Evolutionary conservation across 2,329 filamentous ascomycete species (phyloP), one percentile per base, ranked within the genome.

Genomic region (Colletotrichum orchidophilum): DNA sequence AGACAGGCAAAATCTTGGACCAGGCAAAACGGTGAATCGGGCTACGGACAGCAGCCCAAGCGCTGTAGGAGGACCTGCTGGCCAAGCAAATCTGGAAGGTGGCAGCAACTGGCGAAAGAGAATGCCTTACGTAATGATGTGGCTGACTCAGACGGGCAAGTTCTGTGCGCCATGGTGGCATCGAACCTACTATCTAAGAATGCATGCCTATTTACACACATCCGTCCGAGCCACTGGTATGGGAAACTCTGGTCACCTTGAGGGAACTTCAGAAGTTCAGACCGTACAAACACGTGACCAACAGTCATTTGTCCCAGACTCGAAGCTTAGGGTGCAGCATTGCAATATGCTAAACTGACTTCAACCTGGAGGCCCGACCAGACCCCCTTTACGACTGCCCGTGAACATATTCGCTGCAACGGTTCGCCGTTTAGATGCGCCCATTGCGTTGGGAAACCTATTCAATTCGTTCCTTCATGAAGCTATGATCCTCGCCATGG

Each of bases 331-430:
- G 15, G 21, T 53, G 31, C 31, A 53, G 60, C 60, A 63, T 63
- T 54, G 21, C 60, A 29, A 55, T 2, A 57, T 39, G 39, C n/a
- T 18, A 57, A 69, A 54, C 42, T 65, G 42, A 66, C 66, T 70
- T 66, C 63, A 35, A 29, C 65, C 27, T n/a, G 26, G 27, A 70
- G 66, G 63, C 55, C 67, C 63, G 67, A 62, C 67, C 67, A 62
- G 67, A 67, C 57, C 67, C 29, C 63, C 67, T 55, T 27, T 67
- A 58, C 63, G 39, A 35, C 39, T 57, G 63, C 27, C 67, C 63
- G 57, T 67, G 67, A 70, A 70, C 67, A 50, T 21, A 50, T 67
- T 31, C 29, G 63, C 55, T 61, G 57, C 15, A 61, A 55, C 50
- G 29, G 55, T 62, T 52, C 39, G 52, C 49, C 50, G 55, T 67